phyloP scores from a whole-genome alignment of 2,329 filamentous ascomycete species.

The Fusarium tjaetaba region DNA sequence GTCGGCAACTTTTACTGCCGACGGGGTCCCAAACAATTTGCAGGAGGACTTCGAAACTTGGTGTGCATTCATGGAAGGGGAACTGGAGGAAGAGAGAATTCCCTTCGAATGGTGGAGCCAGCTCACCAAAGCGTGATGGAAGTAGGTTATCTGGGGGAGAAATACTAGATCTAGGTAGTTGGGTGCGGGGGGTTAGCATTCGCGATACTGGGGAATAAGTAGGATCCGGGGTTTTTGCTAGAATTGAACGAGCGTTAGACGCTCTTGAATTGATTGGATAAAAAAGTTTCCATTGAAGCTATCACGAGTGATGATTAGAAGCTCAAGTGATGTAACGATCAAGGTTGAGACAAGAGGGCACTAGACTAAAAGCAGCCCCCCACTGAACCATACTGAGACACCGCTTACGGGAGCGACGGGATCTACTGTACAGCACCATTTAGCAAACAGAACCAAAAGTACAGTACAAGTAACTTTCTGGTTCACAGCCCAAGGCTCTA shows the following conservation, averaged over 20 bases:
- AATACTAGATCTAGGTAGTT: not conserved
- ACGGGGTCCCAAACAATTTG: not conserved
- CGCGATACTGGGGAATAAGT: not conserved
- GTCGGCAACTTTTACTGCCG: not conserved
- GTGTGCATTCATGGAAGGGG: not conserved
- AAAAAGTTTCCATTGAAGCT: not conserved
- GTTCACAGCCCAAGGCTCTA: not conserved
- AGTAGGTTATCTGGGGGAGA: not conserved
- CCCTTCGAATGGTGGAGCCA: not conserved
- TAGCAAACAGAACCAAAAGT: not conserved
- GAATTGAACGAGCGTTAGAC: not conserved
- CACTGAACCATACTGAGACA: not conserved
- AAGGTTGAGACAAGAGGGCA: not conserved
- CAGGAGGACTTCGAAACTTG: rapidly evolving
- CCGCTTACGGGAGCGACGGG: conserved; percentile 7
- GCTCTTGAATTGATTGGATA: not conserved
- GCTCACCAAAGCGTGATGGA: not conserved
- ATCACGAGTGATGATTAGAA: not conserved
- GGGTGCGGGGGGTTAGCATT: not conserved
- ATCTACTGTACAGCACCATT: not conserved
- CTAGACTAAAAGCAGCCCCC: not conserved
- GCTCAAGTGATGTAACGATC: not conserved
- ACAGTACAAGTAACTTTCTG: not conserved
- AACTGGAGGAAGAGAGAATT: not conserved
- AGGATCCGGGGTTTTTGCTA: no score